A percentile compares a stretch with the other conserved stretches of the same genome.
Evolutionary conservation across 805 yeast species (phyloP).

Genomic region (Nakazawaea ernobii): DNA sequence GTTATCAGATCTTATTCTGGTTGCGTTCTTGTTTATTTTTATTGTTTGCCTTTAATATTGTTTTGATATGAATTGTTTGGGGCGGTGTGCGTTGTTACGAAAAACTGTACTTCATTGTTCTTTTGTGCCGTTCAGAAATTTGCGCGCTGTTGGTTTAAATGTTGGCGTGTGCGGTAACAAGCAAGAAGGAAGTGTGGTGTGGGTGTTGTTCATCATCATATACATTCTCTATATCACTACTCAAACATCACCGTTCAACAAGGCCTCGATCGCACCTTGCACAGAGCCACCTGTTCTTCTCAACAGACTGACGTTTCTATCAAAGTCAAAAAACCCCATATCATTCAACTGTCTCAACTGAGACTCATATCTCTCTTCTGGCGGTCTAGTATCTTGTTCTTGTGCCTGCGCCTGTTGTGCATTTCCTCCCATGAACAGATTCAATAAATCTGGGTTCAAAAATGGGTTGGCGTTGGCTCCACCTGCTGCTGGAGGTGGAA

Average conservation of each 20-base stretch:
- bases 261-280: constrained; percentile 90
- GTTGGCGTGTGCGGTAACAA: no score
- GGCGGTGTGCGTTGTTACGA: no score
- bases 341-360: constrained; percentile 75
- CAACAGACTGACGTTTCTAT: constrained; percentile 83
- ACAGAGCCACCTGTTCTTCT: constrained; percentile 96
- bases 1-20: no score
- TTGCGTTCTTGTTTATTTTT: no score
- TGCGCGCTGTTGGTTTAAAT: no score
- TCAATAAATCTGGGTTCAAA: constrained; percentile 43
- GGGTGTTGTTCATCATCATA: no score
- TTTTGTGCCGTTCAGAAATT: no score
- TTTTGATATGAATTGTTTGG: no score
- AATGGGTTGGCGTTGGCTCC: constrained; percentile 28
- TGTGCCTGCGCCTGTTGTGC: constrained; percentile 66
- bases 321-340: constrained; percentile 88
- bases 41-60: no score
- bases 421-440: constrained; percentile 40
- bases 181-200: no score
- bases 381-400: constrained; percentile 57
- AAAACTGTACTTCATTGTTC: no score
- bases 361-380: constrained; percentile 69
- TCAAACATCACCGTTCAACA: constrained; percentile 57
- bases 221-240: background rate
- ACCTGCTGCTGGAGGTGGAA: constrained; percentile 16